phyloP scores from a whole-genome alignment of 352 stramenopile genomes.

The Phytopythium cucurbitacearum region DNA sequence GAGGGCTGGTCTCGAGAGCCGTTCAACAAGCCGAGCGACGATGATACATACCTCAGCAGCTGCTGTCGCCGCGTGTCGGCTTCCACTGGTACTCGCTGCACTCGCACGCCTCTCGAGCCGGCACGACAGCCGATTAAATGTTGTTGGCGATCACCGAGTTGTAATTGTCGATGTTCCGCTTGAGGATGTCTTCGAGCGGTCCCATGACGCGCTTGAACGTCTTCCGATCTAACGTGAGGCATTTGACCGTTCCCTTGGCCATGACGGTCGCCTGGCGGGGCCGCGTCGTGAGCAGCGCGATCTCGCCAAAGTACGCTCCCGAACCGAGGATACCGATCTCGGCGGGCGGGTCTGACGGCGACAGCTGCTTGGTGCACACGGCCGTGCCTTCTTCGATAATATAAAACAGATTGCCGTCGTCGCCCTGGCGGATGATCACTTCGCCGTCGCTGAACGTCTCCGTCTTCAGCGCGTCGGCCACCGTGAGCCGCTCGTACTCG shows the following conservation, averaged over 20 bases:
- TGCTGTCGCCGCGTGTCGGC: too few species aligned
- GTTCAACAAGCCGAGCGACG: too few species aligned
- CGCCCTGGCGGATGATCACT: slow-evolving; percentile 88
- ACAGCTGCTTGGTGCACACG: slow-evolving; percentile 82
- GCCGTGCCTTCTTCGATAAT: slow-evolving; percentile 86
- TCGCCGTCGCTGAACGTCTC: slow-evolving; percentile 84
- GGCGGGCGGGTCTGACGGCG: slow-evolving; percentile 48
- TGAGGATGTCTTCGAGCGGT: slow-evolving; percentile 87
- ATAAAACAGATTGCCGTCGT: slow-evolving; percentile 89
- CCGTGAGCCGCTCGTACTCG: slow-evolving; percentile 86
- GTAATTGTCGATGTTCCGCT: slow-evolving; percentile 91
- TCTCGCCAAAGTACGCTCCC: slow-evolving; percentile 96
- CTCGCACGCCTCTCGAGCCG: too few species aligned
- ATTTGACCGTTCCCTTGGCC: slow-evolving; percentile 83
- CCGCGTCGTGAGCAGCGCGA: slow-evolving; percentile 92
- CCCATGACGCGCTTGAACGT: slow-evolving; percentile 92
- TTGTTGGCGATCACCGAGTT: slow-evolving; percentile 89
- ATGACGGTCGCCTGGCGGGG: slow-evolving; percentile 89
- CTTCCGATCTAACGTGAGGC: slow-evolving; percentile 88
- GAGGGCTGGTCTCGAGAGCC: too few species aligned
- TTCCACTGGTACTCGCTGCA: too few species aligned
- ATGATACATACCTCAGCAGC: too few species aligned
- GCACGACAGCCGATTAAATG: slow-evolving; percentile 43
- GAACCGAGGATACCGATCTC: slow-evolving; percentile 88
- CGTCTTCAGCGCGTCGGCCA: slow-evolving; percentile 82